Conservation (phyloP, 495 filamentous ascomycete species). For the Daldinia bambusicola region DNA sequence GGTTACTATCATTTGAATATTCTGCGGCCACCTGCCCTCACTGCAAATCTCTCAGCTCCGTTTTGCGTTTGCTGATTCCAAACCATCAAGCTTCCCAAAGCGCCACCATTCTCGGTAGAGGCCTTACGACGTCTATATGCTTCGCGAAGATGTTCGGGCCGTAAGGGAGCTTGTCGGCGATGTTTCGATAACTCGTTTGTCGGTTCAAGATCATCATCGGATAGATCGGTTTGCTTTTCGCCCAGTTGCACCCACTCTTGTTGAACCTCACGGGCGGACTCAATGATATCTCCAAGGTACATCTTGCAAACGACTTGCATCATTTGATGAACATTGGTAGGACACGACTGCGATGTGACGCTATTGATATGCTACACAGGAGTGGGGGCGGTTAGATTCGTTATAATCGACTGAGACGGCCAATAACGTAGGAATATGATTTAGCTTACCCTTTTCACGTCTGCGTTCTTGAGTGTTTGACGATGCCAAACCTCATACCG, state of each 20-base stretch:
- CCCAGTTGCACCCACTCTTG: slow-evolving; percentile 74
- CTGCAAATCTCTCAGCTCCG: slow-evolving; percentile 69
- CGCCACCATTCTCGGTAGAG: slow-evolving; percentile 71
- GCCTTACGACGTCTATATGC: slow-evolving; percentile 78
- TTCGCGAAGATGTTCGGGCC: slow-evolving; percentile 85
- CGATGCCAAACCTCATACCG: slow-evolving; percentile 80
- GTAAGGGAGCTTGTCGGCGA: slow-evolving; percentile 71
- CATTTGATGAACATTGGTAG: slow-evolving; percentile 77
- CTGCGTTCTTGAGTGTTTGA: slow-evolving; percentile 66
- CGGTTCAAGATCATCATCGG: slow-evolving; percentile 45
- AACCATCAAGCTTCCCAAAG: slow-evolving; percentile 75
- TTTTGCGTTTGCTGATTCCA: slow-evolving; percentile 69
- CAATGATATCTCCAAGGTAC: slow-evolving; percentile 84
- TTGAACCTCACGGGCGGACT: slow-evolving; percentile 81
- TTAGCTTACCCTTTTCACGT: slow-evolving; percentile 61
- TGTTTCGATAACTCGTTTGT: slow-evolving; percentile 48
- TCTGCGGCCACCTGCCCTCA: slow-evolving; percentile 69
- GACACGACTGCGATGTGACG: slow-evolving; percentile 87
- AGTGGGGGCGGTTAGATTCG: slow-evolving; percentile 39
- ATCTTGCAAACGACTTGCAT: slow-evolving; percentile 85
- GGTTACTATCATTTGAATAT: slow-evolving; percentile 66
- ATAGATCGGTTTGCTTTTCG: slow-evolving; percentile 60
- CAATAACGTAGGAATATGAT: neutral
- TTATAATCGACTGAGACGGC: neutral
- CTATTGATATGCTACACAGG: slow-evolving; percentile 77